Evolutionary conservation across 2,329 filamentous ascomycete genomes (phyloP).

Genomic region (Aureobasidium sp.): DNA sequence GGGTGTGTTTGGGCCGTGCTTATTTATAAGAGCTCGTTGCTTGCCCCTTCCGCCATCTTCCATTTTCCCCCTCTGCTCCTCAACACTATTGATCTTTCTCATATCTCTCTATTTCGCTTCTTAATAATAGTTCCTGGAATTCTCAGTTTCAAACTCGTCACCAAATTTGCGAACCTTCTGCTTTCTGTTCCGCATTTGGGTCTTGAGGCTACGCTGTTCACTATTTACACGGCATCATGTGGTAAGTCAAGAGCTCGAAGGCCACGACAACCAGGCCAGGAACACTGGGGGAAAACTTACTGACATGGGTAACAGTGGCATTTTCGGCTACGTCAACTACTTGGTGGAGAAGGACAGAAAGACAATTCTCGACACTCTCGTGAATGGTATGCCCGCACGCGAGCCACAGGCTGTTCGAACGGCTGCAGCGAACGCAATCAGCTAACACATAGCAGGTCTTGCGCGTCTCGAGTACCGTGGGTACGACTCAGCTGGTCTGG

Average conservation of each 20-base stretch:
- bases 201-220: background rate
- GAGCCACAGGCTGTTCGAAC: conserved; percentile 9
- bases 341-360: conserved; percentile 97
- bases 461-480: conserved; percentile 96
- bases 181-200: background rate
- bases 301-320: conserved; percentile 44
- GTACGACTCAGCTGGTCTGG: conserved; percentile 95
- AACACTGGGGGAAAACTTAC: background rate
- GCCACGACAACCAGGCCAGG: background rate
- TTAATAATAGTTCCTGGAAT: conserved; percentile 7
- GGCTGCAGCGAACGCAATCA: background rate
- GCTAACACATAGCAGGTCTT: conserved; percentile 56
- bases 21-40: conserved; percentile 12
- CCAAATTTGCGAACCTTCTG: background rate
- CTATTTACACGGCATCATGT: conserved; percentile 15
- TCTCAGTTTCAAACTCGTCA: background rate
- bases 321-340: conserved; percentile 99
- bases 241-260: background rate
- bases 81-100: background rate
- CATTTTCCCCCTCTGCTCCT: conserved; percentile 2
- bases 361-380: conserved; percentile 89
- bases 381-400: conserved; percentile 66
- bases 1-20: conserved; percentile 8
- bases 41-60: conserved; percentile 10
- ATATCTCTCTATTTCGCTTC: conserved; percentile 4